Conservation (phyloP, 331 rosid species). For the Arachis monticola region DNA sequence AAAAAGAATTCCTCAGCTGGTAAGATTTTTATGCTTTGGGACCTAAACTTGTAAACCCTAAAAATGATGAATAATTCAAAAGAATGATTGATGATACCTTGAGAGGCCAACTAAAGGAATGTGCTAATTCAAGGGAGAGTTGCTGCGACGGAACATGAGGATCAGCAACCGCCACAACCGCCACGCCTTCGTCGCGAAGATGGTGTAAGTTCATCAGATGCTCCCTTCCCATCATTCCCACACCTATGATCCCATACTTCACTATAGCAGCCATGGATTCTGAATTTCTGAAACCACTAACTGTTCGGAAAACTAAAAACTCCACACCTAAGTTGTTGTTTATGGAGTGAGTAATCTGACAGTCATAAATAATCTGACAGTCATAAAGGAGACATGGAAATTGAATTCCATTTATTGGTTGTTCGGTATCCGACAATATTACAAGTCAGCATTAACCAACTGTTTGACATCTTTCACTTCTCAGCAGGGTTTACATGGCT, state of each 20-base stretch:
- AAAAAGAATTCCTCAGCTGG: too few species aligned
- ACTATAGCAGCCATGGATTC: conserved; percentile 53
- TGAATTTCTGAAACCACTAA: conserved; percentile 5
- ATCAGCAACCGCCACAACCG: conserved; percentile 85
- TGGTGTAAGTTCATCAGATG: conserved; percentile 83
- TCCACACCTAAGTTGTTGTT: not conserved
- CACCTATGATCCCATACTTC: conserved; percentile 91
- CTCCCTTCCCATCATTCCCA: conserved; percentile 98
- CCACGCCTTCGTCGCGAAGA: conserved; percentile 62
- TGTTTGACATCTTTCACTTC: not conserved
- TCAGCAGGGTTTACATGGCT: too few species aligned
- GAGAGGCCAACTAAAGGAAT: conserved; percentile 67
- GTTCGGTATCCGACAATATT: conserved; percentile 9
- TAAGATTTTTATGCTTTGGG: too few species aligned
- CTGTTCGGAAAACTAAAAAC: not conserved
- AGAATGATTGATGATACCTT: conserved; percentile 47
- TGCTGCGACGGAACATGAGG: conserved; percentile 79
- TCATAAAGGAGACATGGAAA: too few species aligned
- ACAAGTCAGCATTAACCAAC: not conserved
- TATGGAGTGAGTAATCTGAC: not conserved
- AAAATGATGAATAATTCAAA: too few species aligned
- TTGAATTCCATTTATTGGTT: not conserved
- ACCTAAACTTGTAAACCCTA: too few species aligned
- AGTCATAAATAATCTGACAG: not conserved
- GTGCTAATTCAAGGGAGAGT: conserved; percentile 67